Evolutionary conservation across 768 basidiomycete genomes (phyloP).

Genomic region (Leccinellum albellum): DNA sequence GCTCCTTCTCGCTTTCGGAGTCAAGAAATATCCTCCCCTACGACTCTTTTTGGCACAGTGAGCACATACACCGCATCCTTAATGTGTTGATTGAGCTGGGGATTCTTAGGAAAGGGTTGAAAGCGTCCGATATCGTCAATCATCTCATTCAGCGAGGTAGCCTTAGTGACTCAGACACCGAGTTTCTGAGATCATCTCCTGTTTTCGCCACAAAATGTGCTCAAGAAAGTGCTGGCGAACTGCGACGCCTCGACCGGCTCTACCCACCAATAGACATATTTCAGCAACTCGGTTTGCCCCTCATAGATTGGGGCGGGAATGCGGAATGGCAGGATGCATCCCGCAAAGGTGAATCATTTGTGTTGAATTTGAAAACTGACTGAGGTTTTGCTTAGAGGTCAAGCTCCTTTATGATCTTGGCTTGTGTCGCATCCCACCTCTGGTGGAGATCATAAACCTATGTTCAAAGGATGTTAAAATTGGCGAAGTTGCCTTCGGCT

Average conservation of each 20-base stretch:
- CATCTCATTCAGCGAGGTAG: no score
- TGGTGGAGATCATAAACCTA: neutral
- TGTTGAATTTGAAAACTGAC: neutral
- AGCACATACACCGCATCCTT: constrained; percentile 50
- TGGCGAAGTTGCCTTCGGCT: constrained; percentile 61
- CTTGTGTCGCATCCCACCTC: neutral
- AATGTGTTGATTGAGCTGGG: no score
- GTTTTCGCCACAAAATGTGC: no score
- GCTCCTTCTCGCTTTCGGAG: neutral
- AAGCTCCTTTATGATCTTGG: neutral
- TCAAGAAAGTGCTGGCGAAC: no score
- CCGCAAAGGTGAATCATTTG: neutral
- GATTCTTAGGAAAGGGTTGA: no score
- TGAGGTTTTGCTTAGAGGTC: neutral
- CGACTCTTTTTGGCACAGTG: neutral
- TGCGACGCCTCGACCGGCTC: constrained; percentile 36
- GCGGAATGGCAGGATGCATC: constrained; percentile 53
- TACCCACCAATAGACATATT: constrained; percentile 79
- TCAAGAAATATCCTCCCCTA: neutral
- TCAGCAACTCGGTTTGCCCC: constrained; percentile 63
- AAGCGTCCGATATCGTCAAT: no score
- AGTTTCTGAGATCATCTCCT: no score
- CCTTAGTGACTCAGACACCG: no score
- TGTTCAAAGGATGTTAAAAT: constrained; percentile 25
- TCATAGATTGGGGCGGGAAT: constrained; percentile 78